These are phyloP conservation scores for Plectosphaerella plurivora DNA, from an alignment of 2,329 filamentous ascomycete genomes.

Conservation along the genomic window DNA sequence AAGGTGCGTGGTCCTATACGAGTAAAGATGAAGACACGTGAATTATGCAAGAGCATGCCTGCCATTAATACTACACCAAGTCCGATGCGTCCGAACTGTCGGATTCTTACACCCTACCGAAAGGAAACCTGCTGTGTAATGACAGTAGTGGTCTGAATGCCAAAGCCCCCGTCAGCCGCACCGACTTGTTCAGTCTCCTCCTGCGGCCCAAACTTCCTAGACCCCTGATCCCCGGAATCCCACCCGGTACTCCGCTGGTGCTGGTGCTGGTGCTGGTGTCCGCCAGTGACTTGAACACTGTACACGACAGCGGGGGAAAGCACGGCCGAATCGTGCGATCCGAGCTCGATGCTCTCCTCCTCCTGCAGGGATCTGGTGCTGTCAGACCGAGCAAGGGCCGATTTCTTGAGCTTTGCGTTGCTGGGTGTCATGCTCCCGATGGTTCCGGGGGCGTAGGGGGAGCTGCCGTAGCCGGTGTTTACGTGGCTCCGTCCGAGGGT, in stretches of 20 bases:
- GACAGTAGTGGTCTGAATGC: slow-evolving; percentile 16
- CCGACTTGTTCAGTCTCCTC: not conserved
- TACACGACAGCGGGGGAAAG: not conserved
- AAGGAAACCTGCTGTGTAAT: slow-evolving; percentile 13
- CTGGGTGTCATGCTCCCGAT: not conserved
- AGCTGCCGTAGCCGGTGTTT: slow-evolving; percentile 1
- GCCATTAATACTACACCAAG: too few species aligned
- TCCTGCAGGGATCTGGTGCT: not conserved
- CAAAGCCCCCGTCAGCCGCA: not conserved
- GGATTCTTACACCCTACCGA: too few species aligned
- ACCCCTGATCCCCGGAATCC: too few species aligned
- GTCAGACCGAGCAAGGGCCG: not conserved
- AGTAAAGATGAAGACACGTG: too few species aligned
- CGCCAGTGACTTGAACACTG: slow-evolving; percentile 10
- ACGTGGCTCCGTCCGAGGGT: not conserved
- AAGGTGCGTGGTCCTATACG: too few species aligned
- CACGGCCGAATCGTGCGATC: not conserved
- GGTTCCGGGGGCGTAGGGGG: not conserved
- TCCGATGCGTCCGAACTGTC: too few species aligned
- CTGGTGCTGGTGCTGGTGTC: not conserved
- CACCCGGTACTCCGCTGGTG: not conserved
- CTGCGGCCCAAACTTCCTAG: not conserved
- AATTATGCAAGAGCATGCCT: too few species aligned
- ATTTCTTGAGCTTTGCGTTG: not conserved
- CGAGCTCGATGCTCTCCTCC: slow-evolving; percentile 5